These are phyloP conservation scores for Parasarocladium wereldwijsianum DNA, from an alignment of 2,329 filamentous ascomycete genomes.

Conservation along the genomic window DNA sequence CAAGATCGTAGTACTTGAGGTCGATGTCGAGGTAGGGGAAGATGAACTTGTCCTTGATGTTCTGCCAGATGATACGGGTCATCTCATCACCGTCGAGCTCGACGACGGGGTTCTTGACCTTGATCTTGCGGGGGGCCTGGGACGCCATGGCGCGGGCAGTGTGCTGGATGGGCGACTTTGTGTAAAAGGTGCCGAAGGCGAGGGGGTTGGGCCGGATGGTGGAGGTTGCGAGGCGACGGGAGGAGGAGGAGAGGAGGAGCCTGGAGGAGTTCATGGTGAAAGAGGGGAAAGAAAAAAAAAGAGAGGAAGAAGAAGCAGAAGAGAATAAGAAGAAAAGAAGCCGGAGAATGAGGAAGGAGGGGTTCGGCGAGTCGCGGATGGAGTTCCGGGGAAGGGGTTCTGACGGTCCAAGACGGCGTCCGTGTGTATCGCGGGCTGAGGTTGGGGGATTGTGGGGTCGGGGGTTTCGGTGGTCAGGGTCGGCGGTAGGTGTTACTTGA, in stretches of 20 bases:
- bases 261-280: constrained; percentile 15
- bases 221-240: constrained; percentile 38
- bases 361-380: constrained; percentile 1
- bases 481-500: constrained; percentile 1
- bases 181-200: constrained; percentile 32
- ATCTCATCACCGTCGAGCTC: constrained; percentile 93
- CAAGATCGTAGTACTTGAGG: constrained; percentile 95
- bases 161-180: constrained; percentile 40
- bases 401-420: constrained; percentile 1
- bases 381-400: constrained; percentile 1
- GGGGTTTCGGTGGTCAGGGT: constrained; percentile 2
- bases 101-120: constrained; percentile 98
- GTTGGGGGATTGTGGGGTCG: constrained; percentile 3
- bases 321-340: constrained; percentile 1
- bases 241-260: constrained; percentile 17
- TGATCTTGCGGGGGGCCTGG: constrained; percentile 62
- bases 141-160: constrained; percentile 51
- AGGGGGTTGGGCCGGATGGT: constrained; percentile 16
- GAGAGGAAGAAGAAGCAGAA: constrained; percentile 2
- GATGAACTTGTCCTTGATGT: constrained; percentile 99
- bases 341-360: constrained; percentile 2
- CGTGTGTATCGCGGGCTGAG: no score
- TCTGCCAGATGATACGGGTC: constrained; percentile 98
- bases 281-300: constrained; percentile 9
- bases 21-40: constrained; percentile 91